These are phyloP conservation scores for Leucocoprinus leucothites DNA, from an alignment of 768 basidiomycete species.

Conservation along the genomic window DNA sequence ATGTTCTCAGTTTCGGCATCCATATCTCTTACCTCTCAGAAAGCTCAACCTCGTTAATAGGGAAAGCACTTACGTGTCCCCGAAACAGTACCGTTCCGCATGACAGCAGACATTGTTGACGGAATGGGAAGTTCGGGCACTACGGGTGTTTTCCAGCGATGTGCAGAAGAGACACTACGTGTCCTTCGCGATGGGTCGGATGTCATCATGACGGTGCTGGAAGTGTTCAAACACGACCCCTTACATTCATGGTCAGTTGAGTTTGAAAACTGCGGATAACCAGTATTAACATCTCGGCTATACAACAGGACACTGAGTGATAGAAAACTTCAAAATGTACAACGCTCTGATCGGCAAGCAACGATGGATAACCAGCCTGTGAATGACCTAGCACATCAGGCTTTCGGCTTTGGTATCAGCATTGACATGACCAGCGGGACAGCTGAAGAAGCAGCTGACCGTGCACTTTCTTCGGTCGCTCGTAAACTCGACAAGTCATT, in stretches of 20 bases:
- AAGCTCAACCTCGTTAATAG: conserved; percentile 33
- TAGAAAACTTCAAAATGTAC: conserved; percentile 53
- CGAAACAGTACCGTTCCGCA: conserved; percentile 90
- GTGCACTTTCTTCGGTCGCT: conserved; percentile 76
- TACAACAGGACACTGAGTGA: conserved; percentile 71
- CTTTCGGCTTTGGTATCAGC: conserved; percentile 41
- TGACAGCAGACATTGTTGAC: conserved; percentile 93
- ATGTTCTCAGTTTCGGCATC: too few relatives aligned
- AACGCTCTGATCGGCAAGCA: conserved; percentile 46
- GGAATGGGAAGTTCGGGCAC: conserved; percentile 90
- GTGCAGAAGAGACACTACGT: conserved; percentile 91
- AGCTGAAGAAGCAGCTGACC: conserved; percentile 85
- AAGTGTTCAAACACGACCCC: conserved; percentile 96
- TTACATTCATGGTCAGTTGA: conserved; percentile 79
- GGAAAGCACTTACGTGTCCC: conserved; percentile 78
- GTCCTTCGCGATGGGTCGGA: conserved; percentile 84
- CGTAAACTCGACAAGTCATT: conserved; percentile 81
- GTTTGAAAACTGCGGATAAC: too few relatives aligned
- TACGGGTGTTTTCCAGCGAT: conserved; percentile 92
- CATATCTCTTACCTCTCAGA: neutral
- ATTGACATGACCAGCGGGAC: conserved; percentile 64
- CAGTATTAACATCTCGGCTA: too few relatives aligned
- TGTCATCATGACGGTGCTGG: conserved; percentile 90
- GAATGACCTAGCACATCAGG: conserved; percentile 22
- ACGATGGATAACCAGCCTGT: conserved; percentile 22